A percentile compares a stretch with the other conserved stretches of the same genome.
phyloP scores from a whole-genome alignment of 164 flowering plant genomes.

The Hamamelis virginiana region DNA sequence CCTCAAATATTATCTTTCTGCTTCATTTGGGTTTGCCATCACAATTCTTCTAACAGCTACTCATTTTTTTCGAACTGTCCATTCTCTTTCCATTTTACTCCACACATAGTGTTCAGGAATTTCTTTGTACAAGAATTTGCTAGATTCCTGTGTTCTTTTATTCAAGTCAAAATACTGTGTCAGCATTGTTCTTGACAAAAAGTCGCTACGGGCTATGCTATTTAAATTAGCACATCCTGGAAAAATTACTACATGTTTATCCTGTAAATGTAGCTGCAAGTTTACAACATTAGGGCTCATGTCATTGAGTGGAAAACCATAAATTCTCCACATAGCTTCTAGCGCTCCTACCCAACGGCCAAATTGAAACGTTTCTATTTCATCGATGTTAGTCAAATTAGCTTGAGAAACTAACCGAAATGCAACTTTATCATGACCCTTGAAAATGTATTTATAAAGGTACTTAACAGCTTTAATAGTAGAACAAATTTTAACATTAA shows the following conservation, averaged over 20 bases:
- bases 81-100: not conserved
- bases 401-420: not conserved
- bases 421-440: constrained; percentile 17
- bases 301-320: not conserved
- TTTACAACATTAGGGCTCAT: not conserved
- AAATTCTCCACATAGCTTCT: constrained; percentile 5
- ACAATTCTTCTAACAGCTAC: not conserved
- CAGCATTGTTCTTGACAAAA: not conserved
- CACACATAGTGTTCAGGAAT: not conserved
- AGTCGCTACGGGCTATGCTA: not conserved
- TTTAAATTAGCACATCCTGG: not conserved
- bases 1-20: constrained; percentile 5
- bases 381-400: not conserved
- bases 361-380: not conserved
- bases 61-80: too few relatives aligned
- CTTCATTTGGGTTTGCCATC: not conserved
- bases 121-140: not conserved
- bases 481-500: constrained; percentile 17
- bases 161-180: not conserved
- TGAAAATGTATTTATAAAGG: constrained; percentile 21
- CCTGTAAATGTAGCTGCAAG: not conserved
- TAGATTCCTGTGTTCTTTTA: too few relatives aligned
- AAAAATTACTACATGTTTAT: not conserved
- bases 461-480: constrained; percentile 15
- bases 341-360: not conserved